phyloP scores from a whole-genome alignment of 2,329 filamentous ascomycete species.

The Fusarium scirpi region DNA sequence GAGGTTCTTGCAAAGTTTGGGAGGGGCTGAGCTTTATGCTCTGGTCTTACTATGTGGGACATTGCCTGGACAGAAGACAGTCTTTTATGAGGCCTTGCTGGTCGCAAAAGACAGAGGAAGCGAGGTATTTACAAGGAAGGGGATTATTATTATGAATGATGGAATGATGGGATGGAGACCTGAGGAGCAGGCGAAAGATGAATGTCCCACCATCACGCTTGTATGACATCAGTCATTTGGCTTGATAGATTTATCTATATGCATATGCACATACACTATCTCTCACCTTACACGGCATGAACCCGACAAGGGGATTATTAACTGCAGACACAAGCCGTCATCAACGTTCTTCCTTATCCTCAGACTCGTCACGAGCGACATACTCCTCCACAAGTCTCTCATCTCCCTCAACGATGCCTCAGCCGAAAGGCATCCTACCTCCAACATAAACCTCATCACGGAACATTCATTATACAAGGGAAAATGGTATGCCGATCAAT shows the following conservation, averaged over 20 bases:
- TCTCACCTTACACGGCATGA: too few species aligned
- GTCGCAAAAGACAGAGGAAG: background rate
- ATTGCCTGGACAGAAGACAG: background rate
- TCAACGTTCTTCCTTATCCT: background rate
- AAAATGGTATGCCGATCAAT: too few species aligned
- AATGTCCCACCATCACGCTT: background rate
- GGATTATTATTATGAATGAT: background rate
- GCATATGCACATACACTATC: too few species aligned
- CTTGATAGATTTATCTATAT: too few species aligned
- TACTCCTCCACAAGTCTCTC: background rate
- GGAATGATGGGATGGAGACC: background rate
- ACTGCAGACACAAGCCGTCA: too few species aligned
- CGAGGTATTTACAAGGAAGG: conserved; percentile 1
- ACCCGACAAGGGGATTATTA: too few species aligned
- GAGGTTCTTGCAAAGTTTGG: background rate
- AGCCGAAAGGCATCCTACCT: conserved; percentile 10
- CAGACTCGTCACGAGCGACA: background rate
- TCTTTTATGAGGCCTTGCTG: background rate
- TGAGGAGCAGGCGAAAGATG: background rate
- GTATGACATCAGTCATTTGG: too few species aligned
- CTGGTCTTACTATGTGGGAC: background rate
- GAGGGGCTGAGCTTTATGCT: background rate
- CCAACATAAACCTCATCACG: conserved; percentile 1
- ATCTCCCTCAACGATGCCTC: conserved; percentile 1
- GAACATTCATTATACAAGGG: background rate